Conservation (phyloP, 148 eudicot species). For the Chenopodium album region DNA sequence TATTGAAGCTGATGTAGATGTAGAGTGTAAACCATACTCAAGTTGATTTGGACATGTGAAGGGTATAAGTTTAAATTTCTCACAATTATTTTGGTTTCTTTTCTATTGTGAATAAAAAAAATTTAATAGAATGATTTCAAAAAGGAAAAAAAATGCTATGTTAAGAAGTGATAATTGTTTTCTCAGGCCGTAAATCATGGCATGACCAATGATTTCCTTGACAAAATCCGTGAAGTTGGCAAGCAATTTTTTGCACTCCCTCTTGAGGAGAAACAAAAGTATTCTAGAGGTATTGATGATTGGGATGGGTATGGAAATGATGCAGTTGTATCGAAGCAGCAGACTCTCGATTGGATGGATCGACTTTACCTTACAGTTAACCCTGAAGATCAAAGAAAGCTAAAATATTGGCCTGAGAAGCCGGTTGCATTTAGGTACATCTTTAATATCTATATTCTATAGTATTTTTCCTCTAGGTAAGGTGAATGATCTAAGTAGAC, state of each 20-base stretch:
- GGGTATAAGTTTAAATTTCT: too few species aligned
- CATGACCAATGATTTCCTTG: slow-evolving; percentile 45
- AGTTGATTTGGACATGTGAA: background rate
- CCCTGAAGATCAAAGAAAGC: slow-evolving; percentile 45
- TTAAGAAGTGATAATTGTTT: background rate
- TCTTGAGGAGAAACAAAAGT: slow-evolving; percentile 47
- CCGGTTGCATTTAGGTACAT: slow-evolving; percentile 49
- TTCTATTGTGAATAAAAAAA: too few species aligned
- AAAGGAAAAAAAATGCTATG: background rate
- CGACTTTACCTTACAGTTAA: slow-evolving; percentile 42
- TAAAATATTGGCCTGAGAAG: slow-evolving; percentile 55
- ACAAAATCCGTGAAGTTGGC: slow-evolving; percentile 44
- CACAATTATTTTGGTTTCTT: too few species aligned
- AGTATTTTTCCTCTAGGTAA: background rate
- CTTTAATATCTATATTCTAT: background rate
- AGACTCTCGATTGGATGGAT: slow-evolving; percentile 63
- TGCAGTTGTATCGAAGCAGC: slow-evolving; percentile 38
- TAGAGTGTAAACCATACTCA: too few species aligned
- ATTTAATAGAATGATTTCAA: too few species aligned
- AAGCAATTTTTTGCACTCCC: slow-evolving; percentile 55
- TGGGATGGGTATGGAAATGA: slow-evolving; percentile 64
- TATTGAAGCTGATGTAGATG: background rate
- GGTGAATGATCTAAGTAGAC: background rate
- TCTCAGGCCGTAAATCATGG: slow-evolving; percentile 62
- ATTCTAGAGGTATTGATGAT: slow-evolving; percentile 31